Evolutionary conservation across 371 early-diverging fungal genomes (phyloP).

Genomic region (Cladochytrium tenue): DNA sequence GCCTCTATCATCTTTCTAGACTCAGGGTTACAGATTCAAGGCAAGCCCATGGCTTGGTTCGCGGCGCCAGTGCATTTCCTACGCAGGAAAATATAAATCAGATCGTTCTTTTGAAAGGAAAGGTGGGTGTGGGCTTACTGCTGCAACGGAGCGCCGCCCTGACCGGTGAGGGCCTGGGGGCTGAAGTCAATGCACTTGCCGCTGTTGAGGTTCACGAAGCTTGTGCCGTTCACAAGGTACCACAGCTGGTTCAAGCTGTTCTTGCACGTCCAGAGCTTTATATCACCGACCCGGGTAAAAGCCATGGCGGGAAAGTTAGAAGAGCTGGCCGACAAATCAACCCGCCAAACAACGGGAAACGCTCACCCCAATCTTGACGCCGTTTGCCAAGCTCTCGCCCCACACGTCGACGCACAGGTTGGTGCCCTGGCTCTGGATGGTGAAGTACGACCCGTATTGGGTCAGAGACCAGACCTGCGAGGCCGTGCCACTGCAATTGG

Average conservation of each 20-base stretch:
- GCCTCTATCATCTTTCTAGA: too few relatives aligned
- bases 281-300: neutral
- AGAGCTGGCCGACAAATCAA: neutral
- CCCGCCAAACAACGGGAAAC: neutral
- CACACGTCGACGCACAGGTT: slow-evolving; percentile 9
- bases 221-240: neutral
- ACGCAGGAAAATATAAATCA: neutral
- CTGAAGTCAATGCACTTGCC: neutral
- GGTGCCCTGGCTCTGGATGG: slow-evolving; percentile 4
- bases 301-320: neutral
- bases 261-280: slow-evolving; percentile 7
- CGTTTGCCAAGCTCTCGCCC: neutral
- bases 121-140: neutral
- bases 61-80: neutral
- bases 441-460: slow-evolving; percentile 5
- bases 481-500: slow-evolving; percentile 4
- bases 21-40: too few relatives aligned
- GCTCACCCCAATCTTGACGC: slow-evolving; percentile 7
- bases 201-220: neutral
- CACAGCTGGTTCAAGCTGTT: slow-evolving; percentile 5
- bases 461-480: slow-evolving; percentile 11
- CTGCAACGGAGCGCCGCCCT: neutral
- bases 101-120: neutral
- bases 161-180: neutral
- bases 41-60: too few relatives aligned